Conservation (phyloP, 2,329 filamentous ascomycete species). For the Pseudocercospora fuligena region DNA sequence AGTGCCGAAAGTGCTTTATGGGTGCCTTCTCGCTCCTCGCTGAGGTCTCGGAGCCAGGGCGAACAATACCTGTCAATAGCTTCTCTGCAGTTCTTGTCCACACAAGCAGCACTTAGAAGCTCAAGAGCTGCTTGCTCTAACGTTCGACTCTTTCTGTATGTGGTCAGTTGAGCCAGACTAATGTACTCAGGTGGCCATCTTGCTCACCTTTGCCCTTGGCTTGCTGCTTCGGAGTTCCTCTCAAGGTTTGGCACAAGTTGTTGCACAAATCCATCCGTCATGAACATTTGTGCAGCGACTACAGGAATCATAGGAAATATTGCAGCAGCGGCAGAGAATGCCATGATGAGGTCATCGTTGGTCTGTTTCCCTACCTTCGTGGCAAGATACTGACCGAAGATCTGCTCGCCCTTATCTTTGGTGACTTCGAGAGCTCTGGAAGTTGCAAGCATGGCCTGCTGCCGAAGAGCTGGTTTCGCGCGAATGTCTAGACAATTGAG, state of each 20-base stretch:
- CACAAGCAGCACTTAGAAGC: constrained; percentile 88
- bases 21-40: constrained; percentile 51
- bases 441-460: constrained; percentile 79
- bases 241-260: constrained; percentile 65
- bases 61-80: constrained; percentile 83
- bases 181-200: background rate
- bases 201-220: constrained; percentile 39
- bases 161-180: constrained; percentile 19
- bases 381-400: constrained; percentile 76
- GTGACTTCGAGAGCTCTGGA: constrained; percentile 83
- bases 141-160: constrained; percentile 76
- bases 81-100: constrained; percentile 80
- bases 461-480: constrained; percentile 72
- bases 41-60: constrained; percentile 84
- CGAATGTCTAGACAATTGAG: constrained; percentile 86
- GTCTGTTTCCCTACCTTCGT: constrained; percentile 72
- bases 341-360: constrained; percentile 85
- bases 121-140: constrained; percentile 87
- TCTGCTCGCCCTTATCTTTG: constrained; percentile 66
- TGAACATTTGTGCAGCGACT: constrained; percentile 76
- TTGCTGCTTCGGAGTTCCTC: constrained; percentile 53
- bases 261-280: constrained; percentile 84
- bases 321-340: constrained; percentile 88
- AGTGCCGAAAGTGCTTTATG: constrained; percentile 51
- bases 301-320: constrained; percentile 85